Evolutionary conservation across 176 grass and related monocot species (phyloP).

Genomic region (Avena eriantha): DNA sequence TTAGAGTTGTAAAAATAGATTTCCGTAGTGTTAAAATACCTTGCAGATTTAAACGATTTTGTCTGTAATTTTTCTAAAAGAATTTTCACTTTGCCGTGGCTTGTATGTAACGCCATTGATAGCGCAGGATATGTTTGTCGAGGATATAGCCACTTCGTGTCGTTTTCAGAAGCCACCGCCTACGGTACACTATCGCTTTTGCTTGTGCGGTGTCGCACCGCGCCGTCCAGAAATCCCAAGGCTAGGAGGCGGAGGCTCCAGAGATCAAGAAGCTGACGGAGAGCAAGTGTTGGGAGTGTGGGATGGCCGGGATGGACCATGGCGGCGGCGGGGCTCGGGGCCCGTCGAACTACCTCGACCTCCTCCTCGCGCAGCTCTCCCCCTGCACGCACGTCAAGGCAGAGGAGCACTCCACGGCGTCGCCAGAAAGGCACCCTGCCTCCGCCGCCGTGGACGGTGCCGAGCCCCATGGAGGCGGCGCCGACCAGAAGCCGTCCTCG

Average conservation of each 20-base stretch:
- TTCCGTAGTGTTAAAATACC: too few species aligned
- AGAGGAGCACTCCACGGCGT: constrained; percentile 61
- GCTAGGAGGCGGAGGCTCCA: background rate
- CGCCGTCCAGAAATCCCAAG: background rate
- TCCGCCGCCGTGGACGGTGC: background rate
- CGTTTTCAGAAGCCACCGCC: background rate
- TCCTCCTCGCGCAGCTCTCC: constrained; percentile 55
- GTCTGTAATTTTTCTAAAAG: too few species aligned
- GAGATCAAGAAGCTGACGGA: constrained; percentile 72
- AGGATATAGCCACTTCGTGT: background rate
- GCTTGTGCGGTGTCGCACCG: constrained; percentile 35
- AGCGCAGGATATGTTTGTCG: background rate
- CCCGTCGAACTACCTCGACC: constrained; percentile 72
- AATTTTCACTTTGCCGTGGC: too few species aligned
- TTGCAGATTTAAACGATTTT: too few species aligned
- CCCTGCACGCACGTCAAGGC: constrained; percentile 47
- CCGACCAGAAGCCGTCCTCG: constrained; percentile 57
- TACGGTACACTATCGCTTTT: constrained; percentile 17
- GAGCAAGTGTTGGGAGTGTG: constrained; percentile 81
- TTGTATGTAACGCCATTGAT: background rate
- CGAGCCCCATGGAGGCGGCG: background rate
- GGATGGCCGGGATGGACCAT: constrained; percentile 60
- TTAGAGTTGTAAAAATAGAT: too few species aligned
- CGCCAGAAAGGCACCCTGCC: background rate
- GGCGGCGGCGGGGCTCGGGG: constrained; percentile 14